A percentile compares a stretch with the other conserved stretches of the same genome.
phyloP scores from a whole-genome alignment of 2,329 filamentous ascomycete species.

The Aspergillus sergii region DNA sequence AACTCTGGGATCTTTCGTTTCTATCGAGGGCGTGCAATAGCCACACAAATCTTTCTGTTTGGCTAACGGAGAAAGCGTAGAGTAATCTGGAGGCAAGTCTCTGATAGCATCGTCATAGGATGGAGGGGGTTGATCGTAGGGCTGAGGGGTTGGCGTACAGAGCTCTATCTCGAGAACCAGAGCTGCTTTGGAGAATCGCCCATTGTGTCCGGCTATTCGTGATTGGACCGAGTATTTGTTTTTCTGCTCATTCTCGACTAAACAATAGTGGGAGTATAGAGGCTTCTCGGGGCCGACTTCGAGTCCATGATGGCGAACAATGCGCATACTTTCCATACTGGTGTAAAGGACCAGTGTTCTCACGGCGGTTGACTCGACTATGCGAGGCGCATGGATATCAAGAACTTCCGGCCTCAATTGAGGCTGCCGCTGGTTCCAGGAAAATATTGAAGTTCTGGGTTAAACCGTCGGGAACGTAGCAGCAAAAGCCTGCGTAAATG shows the following conservation, averaged over 20 bases:
- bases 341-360: not conserved
- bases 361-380: slow-evolving; percentile 10
- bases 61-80: slow-evolving; percentile 30
- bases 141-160: slow-evolving; percentile 16
- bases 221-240: not conserved
- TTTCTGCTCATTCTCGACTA: not conserved
- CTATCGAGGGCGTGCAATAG: slow-evolving; percentile 11
- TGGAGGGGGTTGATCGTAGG: slow-evolving; percentile 31
- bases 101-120: slow-evolving; percentile 35
- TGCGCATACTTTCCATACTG: slow-evolving; percentile 23
- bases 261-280: not conserved
- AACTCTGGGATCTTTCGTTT: slow-evolving; percentile 7
- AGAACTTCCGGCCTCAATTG: slow-evolving; percentile 9
- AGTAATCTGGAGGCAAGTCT: slow-evolving; percentile 40
- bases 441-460: not conserved
- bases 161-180: slow-evolving; percentile 17
- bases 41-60: slow-evolving; percentile 20
- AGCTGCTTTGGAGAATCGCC: slow-evolving; percentile 1
- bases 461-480: not conserved
- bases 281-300: not conserved
- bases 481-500: not conserved
- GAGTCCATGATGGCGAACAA: slow-evolving; percentile 4
- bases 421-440: slow-evolving; percentile 1
- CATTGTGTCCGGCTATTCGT: not conserved
- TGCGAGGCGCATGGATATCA: slow-evolving; percentile 19